Base-by-base conservation (phyloP, 2,329 filamentous ascomycete genomes). In the Plenodomus lindquistii region DNA sequence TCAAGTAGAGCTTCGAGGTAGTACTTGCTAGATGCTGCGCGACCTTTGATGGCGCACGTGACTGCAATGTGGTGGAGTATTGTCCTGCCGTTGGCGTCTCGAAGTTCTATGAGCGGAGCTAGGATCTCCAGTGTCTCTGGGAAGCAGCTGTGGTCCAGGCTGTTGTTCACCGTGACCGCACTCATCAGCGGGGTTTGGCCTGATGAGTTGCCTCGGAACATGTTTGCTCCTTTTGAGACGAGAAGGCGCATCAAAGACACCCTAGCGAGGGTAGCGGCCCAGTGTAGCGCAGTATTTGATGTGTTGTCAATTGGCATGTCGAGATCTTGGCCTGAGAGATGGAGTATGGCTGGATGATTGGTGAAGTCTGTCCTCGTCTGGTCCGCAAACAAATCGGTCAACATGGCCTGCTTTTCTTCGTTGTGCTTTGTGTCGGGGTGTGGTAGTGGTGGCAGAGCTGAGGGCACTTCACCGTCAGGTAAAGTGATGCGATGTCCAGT, bases 51-150 rank as follows among this genome's bases (percentile, higher is more conserved):
- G 6, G 92, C 94, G 53, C 92, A 97, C 15, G 94, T 95, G 27
- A 97, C 85, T 4, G 94, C 92, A 62, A 99, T 97, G 67, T 99
- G 94, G 67, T 99, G 94, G 19, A 99, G 78, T 13, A 97, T 91
- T 0, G 93, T 97, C 31, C 94, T 83, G 8, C 92, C 92, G 71
- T 91, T 91, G 37, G 89, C 85, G 69, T 99, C 94, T 18, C 91
- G 83, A 37, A 96, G 85, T 59, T 97, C 92, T 54, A 99, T 95
- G 0, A 93, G 93, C 20, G 89, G 84, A 10, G 91, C 91, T 6
- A 99, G 80, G 0, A 96, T 84, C 60, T 97, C 93, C 1, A 99
- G 80, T 1, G 97, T 79, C 51, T 96, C 91, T 0, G 92, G 89
- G 63, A 99, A 99, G 40, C 88, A 94, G 55, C 85, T 86, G 50